Evolutionary conservation across 1,139 yeast species (phyloP).

Genomic region (Scheffersomyces illinoinensis): DNA sequence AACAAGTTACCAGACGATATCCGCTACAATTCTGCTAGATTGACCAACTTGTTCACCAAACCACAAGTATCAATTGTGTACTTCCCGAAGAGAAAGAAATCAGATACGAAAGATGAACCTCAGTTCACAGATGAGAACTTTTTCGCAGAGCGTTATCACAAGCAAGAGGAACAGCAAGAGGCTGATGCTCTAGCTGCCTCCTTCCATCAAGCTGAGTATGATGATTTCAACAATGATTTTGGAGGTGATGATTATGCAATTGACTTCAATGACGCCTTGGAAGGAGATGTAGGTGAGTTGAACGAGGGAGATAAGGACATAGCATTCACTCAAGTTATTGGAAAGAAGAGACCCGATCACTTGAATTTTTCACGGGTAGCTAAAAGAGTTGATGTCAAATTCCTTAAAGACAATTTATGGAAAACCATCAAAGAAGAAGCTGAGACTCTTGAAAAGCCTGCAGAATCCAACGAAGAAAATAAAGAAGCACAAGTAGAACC

Average conservation of each 20-base stretch:
- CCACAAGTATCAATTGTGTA: conserved; percentile 49
- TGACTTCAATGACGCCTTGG: conserved; percentile 48
- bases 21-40: conserved; percentile 67
- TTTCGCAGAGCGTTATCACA: conserved; percentile 70
- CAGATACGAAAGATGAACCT: conserved; percentile 10
- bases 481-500: conserved; percentile 5
- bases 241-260: conserved; percentile 43
- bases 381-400: conserved; percentile 79
- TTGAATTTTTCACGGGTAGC: conserved; percentile 80
- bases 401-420: conserved; percentile 85
- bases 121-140: conserved; percentile 62
- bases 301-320: conserved; percentile 15
- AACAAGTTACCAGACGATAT: conserved; percentile 72
- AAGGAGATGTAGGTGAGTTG: conserved; percentile 22
- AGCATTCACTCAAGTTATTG: conserved; percentile 9
- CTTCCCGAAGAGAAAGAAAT: conserved; percentile 23
- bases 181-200: conserved; percentile 40
- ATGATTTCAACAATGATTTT: conserved; percentile 41
- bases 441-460: conserved; percentile 10
- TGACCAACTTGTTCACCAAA: conserved; percentile 69
- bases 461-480: not conserved
- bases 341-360: conserved; percentile 52
- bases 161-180: conserved; percentile 37
- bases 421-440: conserved; percentile 39
- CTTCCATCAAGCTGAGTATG: conserved; percentile 48